These are phyloP conservation scores for Phanerochaete sordida DNA, from an alignment of 768 basidiomycete genomes.

Conservation along the genomic window DNA sequence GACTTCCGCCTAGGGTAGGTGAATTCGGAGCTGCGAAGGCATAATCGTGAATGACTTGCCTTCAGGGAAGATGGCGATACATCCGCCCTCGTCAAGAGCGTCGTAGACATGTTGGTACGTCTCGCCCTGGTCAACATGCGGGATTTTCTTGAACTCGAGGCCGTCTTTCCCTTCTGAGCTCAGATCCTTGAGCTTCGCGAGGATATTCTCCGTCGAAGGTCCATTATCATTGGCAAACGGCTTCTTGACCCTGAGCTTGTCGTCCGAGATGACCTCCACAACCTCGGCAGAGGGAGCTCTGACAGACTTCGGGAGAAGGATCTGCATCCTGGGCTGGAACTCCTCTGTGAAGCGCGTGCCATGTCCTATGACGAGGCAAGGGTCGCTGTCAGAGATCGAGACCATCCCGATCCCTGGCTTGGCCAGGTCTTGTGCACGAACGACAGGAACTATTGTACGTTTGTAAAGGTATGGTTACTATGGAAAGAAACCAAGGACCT, in stretches of 20 bases:
- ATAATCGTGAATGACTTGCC: constrained; percentile 40
- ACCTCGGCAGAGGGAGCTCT: constrained; percentile 81
- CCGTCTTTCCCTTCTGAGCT: constrained; percentile 54
- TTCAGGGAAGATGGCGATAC: constrained; percentile 98
- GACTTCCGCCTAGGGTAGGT: constrained; percentile 78
- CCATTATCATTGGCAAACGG: constrained; percentile 83
- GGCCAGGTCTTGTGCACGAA: constrained; percentile 81
- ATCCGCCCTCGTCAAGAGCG: constrained; percentile 77
- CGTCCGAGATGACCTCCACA: constrained; percentile 84
- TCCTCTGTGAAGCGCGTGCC: constrained; percentile 75
- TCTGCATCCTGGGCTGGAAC: constrained; percentile 74
- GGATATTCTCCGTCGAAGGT: constrained; percentile 60
- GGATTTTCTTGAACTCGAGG: constrained; percentile 76
- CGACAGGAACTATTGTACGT: constrained; percentile 69
- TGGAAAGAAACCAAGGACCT: constrained; percentile 20
- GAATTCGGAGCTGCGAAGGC: constrained; percentile 24
- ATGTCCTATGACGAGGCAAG: constrained; percentile 78
- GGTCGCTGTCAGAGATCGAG: constrained; percentile 68
- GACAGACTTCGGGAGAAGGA: constrained; percentile 79
- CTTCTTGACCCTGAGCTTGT: constrained; percentile 75
- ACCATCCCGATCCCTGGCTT: constrained; percentile 72
- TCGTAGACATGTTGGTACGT: constrained; percentile 95
- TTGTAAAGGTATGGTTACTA: neutral
- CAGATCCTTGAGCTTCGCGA: constrained; percentile 62
- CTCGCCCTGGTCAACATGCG: constrained; percentile 88